Percentiles rank a stretch among this genome's conserved stretches.
These are phyloP conservation scores for Geosmithia flava DNA, from an alignment of 2,329 filamentous ascomycete species.

Conservation along the genomic window DNA sequence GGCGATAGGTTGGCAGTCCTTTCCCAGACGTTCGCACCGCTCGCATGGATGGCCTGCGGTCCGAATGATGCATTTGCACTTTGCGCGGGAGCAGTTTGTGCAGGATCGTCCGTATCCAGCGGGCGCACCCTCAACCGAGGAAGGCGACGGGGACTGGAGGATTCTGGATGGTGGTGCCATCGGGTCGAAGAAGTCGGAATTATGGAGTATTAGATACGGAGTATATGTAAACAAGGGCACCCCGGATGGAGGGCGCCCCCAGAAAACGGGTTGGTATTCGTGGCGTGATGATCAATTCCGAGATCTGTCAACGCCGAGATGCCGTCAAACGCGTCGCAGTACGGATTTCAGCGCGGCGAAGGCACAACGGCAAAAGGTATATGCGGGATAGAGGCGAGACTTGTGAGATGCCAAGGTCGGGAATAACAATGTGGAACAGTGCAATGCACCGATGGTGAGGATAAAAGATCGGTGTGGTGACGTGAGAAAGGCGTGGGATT, in stretches of 20 bases:
- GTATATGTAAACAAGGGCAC: background rate
- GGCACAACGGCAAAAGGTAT: background rate
- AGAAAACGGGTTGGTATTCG: background rate
- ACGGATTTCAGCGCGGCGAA: background rate
- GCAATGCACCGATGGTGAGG: background rate
- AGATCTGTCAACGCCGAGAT: background rate
- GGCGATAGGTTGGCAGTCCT: slow-evolving; percentile 31
- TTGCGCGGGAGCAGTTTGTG: slow-evolving; percentile 32
- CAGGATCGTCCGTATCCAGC: slow-evolving; percentile 31
- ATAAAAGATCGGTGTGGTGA: background rate
- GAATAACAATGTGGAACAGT: background rate
- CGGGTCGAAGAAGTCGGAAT: background rate
- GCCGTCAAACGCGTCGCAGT: background rate
- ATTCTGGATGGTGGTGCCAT: slow-evolving; percentile 2
- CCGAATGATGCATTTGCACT: slow-evolving; percentile 34
- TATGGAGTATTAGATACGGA: background rate
- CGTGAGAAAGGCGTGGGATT: background rate
- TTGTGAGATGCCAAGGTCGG: background rate
- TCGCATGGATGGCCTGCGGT: slow-evolving; percentile 20
- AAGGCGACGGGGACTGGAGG: background rate
- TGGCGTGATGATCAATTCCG: background rate
- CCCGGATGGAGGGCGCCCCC: background rate
- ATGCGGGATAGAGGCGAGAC: background rate
- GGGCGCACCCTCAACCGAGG: slow-evolving; percentile 11
- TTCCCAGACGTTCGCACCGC: slow-evolving; percentile 31